These are phyloP conservation scores for Hippophae rhamnoides DNA, from an alignment of 306 rosid genomes.

Conservation along the genomic window DNA sequence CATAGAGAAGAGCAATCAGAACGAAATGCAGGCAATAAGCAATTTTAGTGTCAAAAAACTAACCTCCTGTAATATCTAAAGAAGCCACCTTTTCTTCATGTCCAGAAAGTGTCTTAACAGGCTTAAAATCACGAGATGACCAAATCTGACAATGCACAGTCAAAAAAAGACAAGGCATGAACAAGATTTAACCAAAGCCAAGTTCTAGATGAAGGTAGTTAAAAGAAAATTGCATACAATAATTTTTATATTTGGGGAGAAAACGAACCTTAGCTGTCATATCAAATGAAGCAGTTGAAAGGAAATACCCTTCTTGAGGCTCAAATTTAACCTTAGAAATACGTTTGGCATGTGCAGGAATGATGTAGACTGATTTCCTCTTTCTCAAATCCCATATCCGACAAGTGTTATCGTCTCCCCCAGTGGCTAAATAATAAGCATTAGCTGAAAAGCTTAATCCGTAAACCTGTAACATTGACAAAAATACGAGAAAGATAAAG, in stretches of 20 bases:
- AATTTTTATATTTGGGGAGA: slow-evolving; percentile 2
- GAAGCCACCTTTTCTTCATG: slow-evolving; percentile 91
- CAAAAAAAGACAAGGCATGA: slow-evolving; percentile 16
- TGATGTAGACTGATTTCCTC: slow-evolving; percentile 66
- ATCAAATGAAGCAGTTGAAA: slow-evolving; percentile 86
- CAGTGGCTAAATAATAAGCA: slow-evolving; percentile 85
- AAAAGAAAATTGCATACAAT: slow-evolving; percentile 2
- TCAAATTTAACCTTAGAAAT: slow-evolving; percentile 89
- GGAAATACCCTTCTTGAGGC: slow-evolving; percentile 93
- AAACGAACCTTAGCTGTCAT: slow-evolving; percentile 79
- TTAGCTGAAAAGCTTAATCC: slow-evolving; percentile 81
- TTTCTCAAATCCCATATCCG: slow-evolving; percentile 92
- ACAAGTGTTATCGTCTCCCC: slow-evolving; percentile 89
- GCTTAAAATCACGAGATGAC: slow-evolving; percentile 94
- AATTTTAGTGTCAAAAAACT: slow-evolving; percentile 9
- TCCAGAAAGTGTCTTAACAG: slow-evolving; percentile 78
- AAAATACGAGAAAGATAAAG: background rate
- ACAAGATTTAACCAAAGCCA: slow-evolving; percentile 11
- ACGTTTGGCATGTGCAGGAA: slow-evolving; percentile 92
- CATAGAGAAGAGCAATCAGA: background rate
- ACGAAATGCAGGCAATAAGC: background rate
- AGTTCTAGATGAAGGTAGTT: background rate
- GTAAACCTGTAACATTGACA: slow-evolving; percentile 45
- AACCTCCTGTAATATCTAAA: slow-evolving; percentile 69
- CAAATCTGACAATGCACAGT: slow-evolving; percentile 51